Conservation (phyloP, 768 basidiomycete genomes). For the Macrocybe gigantea region DNA sequence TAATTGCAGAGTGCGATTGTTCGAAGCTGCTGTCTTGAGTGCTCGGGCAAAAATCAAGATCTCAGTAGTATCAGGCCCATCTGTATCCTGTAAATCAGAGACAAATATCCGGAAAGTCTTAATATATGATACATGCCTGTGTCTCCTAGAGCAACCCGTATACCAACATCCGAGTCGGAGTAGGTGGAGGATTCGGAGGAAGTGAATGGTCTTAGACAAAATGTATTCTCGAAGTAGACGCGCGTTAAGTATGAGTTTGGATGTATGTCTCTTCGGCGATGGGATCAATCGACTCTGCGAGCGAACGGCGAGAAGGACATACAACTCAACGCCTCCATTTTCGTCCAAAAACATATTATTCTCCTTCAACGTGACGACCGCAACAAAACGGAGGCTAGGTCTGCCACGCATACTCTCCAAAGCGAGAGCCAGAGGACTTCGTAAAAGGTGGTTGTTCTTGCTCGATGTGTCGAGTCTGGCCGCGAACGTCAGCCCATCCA, state of each 20-base stretch:
- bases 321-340: slow-evolving; percentile 40
- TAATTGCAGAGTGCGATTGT: slow-evolving; percentile 5
- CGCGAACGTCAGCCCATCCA: slow-evolving; percentile 72
- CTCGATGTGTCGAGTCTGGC: slow-evolving; percentile 38
- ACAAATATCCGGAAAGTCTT: not conserved
- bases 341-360: slow-evolving; percentile 49
- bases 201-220: slow-evolving; percentile 45
- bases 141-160: slow-evolving; percentile 68
- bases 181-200: slow-evolving; percentile 13
- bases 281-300: not conserved
- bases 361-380: slow-evolving; percentile 44
- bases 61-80: slow-evolving; percentile 65
- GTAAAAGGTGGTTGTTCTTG: slow-evolving; percentile 40
- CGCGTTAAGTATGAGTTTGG: slow-evolving; percentile 54
- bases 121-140: slow-evolving; percentile 38
- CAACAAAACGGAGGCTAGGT: slow-evolving; percentile 55
- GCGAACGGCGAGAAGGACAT: slow-evolving; percentile 7
- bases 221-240: slow-evolving; percentile 66
- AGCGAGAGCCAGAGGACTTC: slow-evolving; percentile 66
- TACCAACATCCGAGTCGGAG: slow-evolving; percentile 42
- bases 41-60: slow-evolving; percentile 47
- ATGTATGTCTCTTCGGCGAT: slow-evolving; percentile 55
- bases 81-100: slow-evolving; percentile 22
- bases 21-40: slow-evolving; percentile 17
- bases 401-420: slow-evolving; percentile 79